Evolutionary conservation across 2,329 filamentous ascomycete genomes (phyloP).

Genomic region (Neofusicoccum cordaticola): DNA sequence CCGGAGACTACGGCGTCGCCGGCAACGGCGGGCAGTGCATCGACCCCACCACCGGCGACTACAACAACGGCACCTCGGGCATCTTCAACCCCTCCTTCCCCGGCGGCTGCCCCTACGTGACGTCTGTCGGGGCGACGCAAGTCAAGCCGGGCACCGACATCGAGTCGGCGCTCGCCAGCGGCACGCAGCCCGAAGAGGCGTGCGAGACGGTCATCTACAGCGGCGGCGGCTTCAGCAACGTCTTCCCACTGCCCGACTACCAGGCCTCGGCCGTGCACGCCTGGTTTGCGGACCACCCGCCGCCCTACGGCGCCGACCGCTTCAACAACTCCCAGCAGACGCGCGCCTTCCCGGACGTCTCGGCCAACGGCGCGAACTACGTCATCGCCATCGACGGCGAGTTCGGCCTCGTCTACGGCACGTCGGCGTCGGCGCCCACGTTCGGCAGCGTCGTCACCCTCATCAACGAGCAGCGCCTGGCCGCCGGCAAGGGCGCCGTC

Average conservation of each 20-base stretch:
- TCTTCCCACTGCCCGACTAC: not conserved
- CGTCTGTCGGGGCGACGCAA: slow-evolving; percentile 25
- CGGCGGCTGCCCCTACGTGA: slow-evolving; percentile 30
- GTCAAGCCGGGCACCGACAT: not conserved
- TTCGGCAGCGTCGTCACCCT: slow-evolving; percentile 50
- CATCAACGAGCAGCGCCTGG: slow-evolving; percentile 39
- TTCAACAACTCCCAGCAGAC: not conserved
- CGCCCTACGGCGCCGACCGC: not conserved
- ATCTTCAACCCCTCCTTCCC: slow-evolving; percentile 27
- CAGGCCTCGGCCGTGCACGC: not conserved
- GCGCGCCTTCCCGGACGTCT: not conserved
- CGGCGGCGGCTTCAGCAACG: not conserved
- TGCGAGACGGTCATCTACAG: not conserved
- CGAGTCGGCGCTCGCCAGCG: not conserved
- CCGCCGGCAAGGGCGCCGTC: slow-evolving; percentile 38
- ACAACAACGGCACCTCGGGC: not conserved
- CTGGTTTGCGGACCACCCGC: not conserved
- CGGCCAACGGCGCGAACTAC: not conserved
- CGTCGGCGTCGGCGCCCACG: slow-evolving; percentile 50
- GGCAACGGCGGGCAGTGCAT: slow-evolving; percentile 20
- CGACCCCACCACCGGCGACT: not conserved
- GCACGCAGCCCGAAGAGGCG: not conserved
- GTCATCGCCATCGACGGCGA: not conserved
- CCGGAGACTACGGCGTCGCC: slow-evolving; percentile 46
- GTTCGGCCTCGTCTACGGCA: slow-evolving; percentile 46